These are phyloP conservation scores for Boletus tylopilopsis DNA, from an alignment of 768 basidiomycete genomes.

Conservation along the genomic window DNA sequence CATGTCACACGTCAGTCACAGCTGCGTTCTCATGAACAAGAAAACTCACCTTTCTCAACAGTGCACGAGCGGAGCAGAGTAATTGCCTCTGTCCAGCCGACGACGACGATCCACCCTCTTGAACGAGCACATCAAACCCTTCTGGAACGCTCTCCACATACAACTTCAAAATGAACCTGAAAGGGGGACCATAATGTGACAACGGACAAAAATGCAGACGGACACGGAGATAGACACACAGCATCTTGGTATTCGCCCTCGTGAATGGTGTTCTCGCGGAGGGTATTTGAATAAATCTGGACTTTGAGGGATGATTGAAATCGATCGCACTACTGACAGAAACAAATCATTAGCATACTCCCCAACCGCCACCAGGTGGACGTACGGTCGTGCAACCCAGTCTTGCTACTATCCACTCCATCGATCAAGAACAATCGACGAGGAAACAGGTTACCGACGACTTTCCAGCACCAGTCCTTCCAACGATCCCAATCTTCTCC, in stretches of 20 bases:
- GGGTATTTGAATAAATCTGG: conserved; percentile 64
- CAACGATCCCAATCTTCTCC: conserved; percentile 90
- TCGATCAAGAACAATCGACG: conserved; percentile 49
- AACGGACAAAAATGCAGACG: fast-evolving
- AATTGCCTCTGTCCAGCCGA: conserved; percentile 86
- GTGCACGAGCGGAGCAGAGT: conserved; percentile 82
- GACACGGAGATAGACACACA: conserved; percentile 40
- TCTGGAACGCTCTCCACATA: conserved; percentile 64
- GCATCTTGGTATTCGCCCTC: conserved; percentile 67
- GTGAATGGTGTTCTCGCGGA: conserved; percentile 90
- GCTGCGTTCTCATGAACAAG: background rate
- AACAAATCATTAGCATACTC: background rate
- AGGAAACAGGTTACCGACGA: conserved; percentile 48
- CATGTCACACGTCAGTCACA: conserved; percentile 30
- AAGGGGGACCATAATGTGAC: background rate
- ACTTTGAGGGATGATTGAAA: conserved; percentile 85
- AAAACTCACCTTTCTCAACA: conserved; percentile 61
- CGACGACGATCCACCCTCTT: conserved; percentile 78
- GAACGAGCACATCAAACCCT: conserved; percentile 67
- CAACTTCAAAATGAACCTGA: conserved; percentile 62
- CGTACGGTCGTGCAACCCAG: conserved; percentile 62
- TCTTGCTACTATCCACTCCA: conserved; percentile 67
- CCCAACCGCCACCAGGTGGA: background rate
- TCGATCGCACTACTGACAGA: conserved; percentile 54
- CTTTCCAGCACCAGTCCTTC: conserved; percentile 79